phyloP scores from a whole-genome alignment of 805 yeast species.

The Kuraishia floccosa region DNA sequence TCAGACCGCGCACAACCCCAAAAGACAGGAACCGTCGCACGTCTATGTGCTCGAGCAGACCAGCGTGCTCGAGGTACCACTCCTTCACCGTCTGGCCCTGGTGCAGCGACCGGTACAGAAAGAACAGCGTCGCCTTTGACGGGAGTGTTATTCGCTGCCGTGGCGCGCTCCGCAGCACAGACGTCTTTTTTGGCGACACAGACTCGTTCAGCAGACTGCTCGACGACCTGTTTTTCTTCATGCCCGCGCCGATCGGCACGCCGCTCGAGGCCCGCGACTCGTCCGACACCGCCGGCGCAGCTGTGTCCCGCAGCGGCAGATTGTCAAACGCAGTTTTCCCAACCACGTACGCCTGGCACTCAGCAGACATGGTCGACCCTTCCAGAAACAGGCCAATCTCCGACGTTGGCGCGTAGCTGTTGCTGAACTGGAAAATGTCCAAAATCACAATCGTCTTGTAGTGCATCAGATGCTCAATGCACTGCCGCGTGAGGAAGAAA shows the following conservation, averaged over 20 bases:
- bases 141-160: slow-evolving; percentile 27
- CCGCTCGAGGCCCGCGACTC: slow-evolving; percentile 1
- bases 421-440: slow-evolving; percentile 84
- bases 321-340: slow-evolving; percentile 22
- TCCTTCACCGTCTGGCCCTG: slow-evolving; percentile 69
- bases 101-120: slow-evolving; percentile 63
- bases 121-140: slow-evolving; percentile 55
- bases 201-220: slow-evolving; percentile 1
- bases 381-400: slow-evolving; percentile 57
- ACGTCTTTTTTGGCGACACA: slow-evolving; percentile 7
- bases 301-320: slow-evolving; percentile 20
- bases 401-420: slow-evolving; percentile 83
- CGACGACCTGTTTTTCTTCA: not conserved
- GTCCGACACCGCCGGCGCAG: slow-evolving; percentile 8
- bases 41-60: slow-evolving; percentile 55
- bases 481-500: slow-evolving; percentile 64
- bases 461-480: slow-evolving; percentile 85
- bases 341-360: slow-evolving; percentile 77
- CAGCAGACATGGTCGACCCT: slow-evolving; percentile 56
- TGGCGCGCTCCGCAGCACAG: slow-evolving; percentile 2
- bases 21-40: slow-evolving; percentile 76
- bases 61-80: slow-evolving; percentile 68
- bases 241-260: not conserved
- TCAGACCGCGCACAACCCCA: slow-evolving; percentile 73
- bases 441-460: slow-evolving; percentile 75